Evolutionary conservation across 495 filamentous ascomycete genomes (phyloP).

Genomic region (Aspergillus taichungensis): DNA sequence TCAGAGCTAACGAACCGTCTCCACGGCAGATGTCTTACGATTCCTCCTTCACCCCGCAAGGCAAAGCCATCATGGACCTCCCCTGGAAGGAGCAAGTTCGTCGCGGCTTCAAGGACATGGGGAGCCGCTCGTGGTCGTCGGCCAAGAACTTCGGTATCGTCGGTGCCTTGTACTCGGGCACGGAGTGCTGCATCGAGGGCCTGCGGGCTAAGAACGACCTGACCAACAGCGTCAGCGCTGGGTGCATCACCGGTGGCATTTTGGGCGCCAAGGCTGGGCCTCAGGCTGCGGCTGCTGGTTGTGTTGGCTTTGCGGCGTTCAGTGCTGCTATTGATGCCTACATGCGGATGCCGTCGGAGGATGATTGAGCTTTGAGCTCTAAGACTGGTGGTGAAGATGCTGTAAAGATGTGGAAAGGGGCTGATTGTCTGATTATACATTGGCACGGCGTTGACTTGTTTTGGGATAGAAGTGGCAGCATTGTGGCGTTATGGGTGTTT

Average conservation of each 20-base stretch:
- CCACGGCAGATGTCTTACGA: constrained; percentile 76
- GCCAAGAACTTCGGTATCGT: constrained; percentile 94
- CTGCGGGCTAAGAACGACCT: constrained; percentile 88
- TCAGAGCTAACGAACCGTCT: neutral
- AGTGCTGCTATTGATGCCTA: constrained; percentile 90
- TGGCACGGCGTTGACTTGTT: neutral
- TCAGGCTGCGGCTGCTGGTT: constrained; percentile 81
- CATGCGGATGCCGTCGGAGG: constrained; percentile 54
- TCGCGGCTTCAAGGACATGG: constrained; percentile 90
- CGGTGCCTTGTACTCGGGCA: constrained; percentile 81
- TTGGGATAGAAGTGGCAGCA: neutral
- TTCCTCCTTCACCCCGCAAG: constrained; percentile 60
- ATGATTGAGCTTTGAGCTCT: constrained; percentile 4
- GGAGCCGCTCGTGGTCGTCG: constrained; percentile 66
- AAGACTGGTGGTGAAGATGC: too few relatives aligned
- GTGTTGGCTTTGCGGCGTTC: constrained; percentile 92
- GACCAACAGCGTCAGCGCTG: constrained; percentile 76
- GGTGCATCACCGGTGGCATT: constrained; percentile 85
- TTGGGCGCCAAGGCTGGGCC: constrained; percentile 79
- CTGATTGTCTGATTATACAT: neutral
- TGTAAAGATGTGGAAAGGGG: too few relatives aligned
- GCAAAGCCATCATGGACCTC: constrained; percentile 56
- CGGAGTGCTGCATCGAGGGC: constrained; percentile 93
- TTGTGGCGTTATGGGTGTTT: constrained; percentile 2
- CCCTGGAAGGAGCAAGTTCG: constrained; percentile 75